These are phyloP conservation scores for Fagus sylvatica DNA, from an alignment of 306 rosid genomes.

Conservation along the genomic window DNA sequence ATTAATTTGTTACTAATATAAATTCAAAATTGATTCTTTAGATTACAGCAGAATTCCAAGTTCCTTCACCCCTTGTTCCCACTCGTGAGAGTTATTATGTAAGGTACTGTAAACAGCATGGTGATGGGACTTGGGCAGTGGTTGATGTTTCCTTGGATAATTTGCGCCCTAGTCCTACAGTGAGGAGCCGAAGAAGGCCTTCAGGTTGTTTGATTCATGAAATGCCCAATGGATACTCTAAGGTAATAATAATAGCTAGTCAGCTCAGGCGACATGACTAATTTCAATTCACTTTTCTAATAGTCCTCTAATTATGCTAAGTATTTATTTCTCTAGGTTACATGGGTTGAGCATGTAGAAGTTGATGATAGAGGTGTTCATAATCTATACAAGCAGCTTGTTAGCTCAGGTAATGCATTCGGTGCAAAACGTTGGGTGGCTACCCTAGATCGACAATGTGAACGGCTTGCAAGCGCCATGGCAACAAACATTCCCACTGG, in stretches of 20 bases:
- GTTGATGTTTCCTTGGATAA: conserved; percentile 92
- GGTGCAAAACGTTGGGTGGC: conserved; percentile 98
- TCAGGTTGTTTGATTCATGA: conserved; percentile 97
- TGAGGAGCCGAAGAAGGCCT: conserved; percentile 79
- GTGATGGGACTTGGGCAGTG: conserved; percentile 90
- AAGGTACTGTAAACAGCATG: conserved; percentile 85
- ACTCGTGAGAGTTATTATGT: conserved; percentile 88
- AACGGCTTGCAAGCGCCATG: conserved; percentile 91
- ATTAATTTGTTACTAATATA: background rate
- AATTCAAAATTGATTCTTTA: conserved; percentile 27
- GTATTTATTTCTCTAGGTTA: conserved; percentile 44
- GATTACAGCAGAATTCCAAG: conserved; percentile 96
- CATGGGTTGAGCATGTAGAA: conserved; percentile 94
- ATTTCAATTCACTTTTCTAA: background rate
- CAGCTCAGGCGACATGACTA: too few relatives aligned
- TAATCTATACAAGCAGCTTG: conserved; percentile 82
- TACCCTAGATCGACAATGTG: conserved; percentile 87
- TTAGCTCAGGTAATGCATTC: conserved; percentile 79
- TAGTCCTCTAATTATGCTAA: background rate
- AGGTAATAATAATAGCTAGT: conserved; percentile 38
- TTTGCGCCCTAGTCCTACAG: conserved; percentile 60
- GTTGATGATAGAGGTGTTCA: conserved; percentile 94
- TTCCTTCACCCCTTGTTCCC: conserved; percentile 92
- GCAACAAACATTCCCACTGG: conserved; percentile 79
- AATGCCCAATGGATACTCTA: conserved; percentile 94